Evolutionary conservation across 345 rosid genomes (phyloP).

Genomic region (Eucalyptus rudis): DNA sequence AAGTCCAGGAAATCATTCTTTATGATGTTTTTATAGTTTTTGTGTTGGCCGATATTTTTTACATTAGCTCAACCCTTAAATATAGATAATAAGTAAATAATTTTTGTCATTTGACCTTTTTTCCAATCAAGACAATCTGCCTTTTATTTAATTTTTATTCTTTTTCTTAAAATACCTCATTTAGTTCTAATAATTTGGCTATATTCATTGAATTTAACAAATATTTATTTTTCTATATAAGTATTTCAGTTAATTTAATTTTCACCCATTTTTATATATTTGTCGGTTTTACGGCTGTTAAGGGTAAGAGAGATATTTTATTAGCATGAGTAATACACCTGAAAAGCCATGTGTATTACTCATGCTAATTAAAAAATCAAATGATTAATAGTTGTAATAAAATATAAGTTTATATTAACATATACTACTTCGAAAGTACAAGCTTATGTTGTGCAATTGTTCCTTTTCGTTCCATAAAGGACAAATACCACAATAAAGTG

Average conservation of each 20-base stretch:
- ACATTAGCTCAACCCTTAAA: background rate
- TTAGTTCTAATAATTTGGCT: background rate
- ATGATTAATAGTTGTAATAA: background rate
- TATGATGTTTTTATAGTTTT: too few relatives aligned
- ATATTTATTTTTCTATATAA: too few relatives aligned
- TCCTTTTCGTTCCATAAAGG: background rate
- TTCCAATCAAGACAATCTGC: background rate
- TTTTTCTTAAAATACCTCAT: background rate
- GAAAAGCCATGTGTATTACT: background rate
- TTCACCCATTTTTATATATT: background rate
- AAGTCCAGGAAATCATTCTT: background rate
- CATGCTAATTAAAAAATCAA: background rate
- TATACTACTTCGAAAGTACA: background rate
- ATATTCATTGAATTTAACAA: background rate
- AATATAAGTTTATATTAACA: too few relatives aligned
- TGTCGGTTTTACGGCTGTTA: background rate
- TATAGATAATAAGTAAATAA: too few relatives aligned
- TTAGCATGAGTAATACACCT: background rate
- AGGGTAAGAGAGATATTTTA: background rate
- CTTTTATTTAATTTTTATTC: background rate
- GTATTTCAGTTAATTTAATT: too few relatives aligned
- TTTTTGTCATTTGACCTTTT: background rate
- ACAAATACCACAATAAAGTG: background rate
- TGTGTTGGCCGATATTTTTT: background rate
- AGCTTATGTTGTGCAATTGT: background rate